Percentiles rank a stretch among this genome's conserved stretches.
phyloP scores from a whole-genome alignment of 345 rosid species.

The Eucalyptus pauciflora region DNA sequence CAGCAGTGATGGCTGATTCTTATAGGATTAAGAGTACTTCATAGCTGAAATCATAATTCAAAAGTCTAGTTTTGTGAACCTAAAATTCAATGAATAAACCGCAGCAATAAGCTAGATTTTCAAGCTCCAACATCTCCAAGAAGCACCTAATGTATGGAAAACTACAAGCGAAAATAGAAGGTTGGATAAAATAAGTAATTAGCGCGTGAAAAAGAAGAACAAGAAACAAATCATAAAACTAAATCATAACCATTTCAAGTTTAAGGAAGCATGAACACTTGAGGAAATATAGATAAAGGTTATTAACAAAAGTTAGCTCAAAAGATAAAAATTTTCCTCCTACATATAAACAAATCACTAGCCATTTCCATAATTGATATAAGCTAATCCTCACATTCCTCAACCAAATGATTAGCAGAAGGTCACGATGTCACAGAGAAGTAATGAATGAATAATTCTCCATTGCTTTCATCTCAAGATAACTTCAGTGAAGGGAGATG shows the following conservation, averaged over 20 bases:
- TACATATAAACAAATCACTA: too few species aligned
- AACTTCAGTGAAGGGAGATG: too few species aligned
- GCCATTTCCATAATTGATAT: accelerated
- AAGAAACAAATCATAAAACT: not conserved
- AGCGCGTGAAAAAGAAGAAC: too few species aligned
- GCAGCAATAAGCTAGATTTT: slow-evolving; percentile 78
- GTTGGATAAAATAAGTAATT: not conserved
- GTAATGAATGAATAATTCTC: not conserved
- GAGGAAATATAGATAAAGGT: too few species aligned
- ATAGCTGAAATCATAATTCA: not conserved
- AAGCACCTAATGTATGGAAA: slow-evolving; percentile 54
- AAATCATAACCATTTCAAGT: not conserved
- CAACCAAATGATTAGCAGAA: not conserved
- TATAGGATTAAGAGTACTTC: not conserved
- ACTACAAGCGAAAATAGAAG: not conserved
- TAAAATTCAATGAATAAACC: slow-evolving; percentile 89
- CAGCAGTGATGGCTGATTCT: slow-evolving; percentile 95
- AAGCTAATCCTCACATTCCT: not conserved
- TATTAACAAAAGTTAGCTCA: accelerated
- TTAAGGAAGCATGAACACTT: too few species aligned
- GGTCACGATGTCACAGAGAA: accelerated
- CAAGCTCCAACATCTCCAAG: slow-evolving; percentile 97
- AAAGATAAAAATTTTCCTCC: accelerated
- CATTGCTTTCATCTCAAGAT: not conserved
- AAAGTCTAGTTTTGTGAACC: slow-evolving; percentile 3